These are phyloP conservation scores for Lithospermum erythrorhizon DNA, from an alignment of 257 asterid species.

Conservation along the genomic window DNA sequence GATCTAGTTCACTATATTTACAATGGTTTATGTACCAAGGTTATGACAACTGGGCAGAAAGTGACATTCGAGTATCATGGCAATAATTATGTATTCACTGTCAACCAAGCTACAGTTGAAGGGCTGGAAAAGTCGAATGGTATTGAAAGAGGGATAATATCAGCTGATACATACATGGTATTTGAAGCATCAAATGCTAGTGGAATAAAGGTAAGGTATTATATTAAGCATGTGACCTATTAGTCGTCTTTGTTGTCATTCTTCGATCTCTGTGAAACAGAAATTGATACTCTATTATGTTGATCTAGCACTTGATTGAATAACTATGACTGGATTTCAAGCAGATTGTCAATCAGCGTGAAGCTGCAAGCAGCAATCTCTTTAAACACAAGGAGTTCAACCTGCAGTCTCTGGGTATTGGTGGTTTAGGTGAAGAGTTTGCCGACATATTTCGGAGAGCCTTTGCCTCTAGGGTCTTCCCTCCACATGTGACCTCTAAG, in stretches of 20 bases:
- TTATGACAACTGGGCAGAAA: constrained; percentile 83
- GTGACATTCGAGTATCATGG: constrained; percentile 88
- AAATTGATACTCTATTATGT: constrained; percentile 1
- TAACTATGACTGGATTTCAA: constrained; percentile 15
- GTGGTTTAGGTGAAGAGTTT: constrained; percentile 95
- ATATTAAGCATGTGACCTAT: constrained; percentile 8
- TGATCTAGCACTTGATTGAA: constrained; percentile 12
- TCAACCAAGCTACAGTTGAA: constrained; percentile 72
- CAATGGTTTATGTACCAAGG: constrained; percentile 29
- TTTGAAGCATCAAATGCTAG: constrained; percentile 75
- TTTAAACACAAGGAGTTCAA: constrained; percentile 90
- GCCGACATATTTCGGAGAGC: constrained; percentile 98
- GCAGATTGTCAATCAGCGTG: constrained; percentile 96
- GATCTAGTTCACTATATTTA: background rate
- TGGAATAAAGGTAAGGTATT: constrained; percentile 68
- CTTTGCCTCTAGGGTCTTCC: constrained; percentile 97
- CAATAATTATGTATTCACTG: constrained; percentile 66
- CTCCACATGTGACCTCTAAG: constrained; percentile 92
- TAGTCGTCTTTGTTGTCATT: constrained; percentile 7
- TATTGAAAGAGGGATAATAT: constrained; percentile 72
- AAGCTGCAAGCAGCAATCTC: constrained; percentile 90
- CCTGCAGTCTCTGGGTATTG: constrained; percentile 82
- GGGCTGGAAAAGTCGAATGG: constrained; percentile 52
- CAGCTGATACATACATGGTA: constrained; percentile 74
- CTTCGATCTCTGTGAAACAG: constrained; percentile 10